Base-by-base conservation (phyloP, 2,329 filamentous ascomycete species). In the Aureobasidium subglaciale region DNA sequence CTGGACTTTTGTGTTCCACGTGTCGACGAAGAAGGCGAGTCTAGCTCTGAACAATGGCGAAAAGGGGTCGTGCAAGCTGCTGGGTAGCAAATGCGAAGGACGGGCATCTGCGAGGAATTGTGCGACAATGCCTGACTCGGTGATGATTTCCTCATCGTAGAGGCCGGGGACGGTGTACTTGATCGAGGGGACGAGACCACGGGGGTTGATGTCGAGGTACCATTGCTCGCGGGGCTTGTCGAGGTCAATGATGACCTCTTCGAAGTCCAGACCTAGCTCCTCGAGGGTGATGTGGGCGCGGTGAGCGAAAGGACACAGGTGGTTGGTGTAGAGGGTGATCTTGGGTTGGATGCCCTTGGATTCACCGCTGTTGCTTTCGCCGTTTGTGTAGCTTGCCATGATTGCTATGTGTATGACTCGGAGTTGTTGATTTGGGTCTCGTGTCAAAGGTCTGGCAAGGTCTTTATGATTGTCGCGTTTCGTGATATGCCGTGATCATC, bases 161-260 rank as follows among this genome's bases (percentile, higher is more conserved):
- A 64, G 22, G 25, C 65, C 68, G 59, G 76, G 78, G 9, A 66
- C 61, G 59, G 82, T 77, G 74, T 86, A 86, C 22, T 80, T 78
- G 56, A 93, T 72, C 0, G 83, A 73, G 0, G 89, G 88, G 4
- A 93, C 87, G 3, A 90, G 80, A 13, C 89, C 89, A 56, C 87
- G 61, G 2, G 88, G 87, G 73, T 92, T 91, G 67, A 93, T 73
- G 50, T 84, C 75, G 8, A 93, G 79, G 67, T 92, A 93, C 76
- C 85, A 88, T 32, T 80, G 75, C 29, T 86, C 83, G 10, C 88
- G 82, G 0, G 88, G 88, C 9, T 71, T 78, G 62, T 73, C 70
- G 43, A 93, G 77, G 67, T 92, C 86, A 63, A 95, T 87, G 41
- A 70, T 65, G 59, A 71, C 67, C 34, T 64, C 63, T 57, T 71